Evolutionary conservation across 2,329 filamentous ascomycete species (phyloP).

Genomic region (Alternaria sp.): DNA sequence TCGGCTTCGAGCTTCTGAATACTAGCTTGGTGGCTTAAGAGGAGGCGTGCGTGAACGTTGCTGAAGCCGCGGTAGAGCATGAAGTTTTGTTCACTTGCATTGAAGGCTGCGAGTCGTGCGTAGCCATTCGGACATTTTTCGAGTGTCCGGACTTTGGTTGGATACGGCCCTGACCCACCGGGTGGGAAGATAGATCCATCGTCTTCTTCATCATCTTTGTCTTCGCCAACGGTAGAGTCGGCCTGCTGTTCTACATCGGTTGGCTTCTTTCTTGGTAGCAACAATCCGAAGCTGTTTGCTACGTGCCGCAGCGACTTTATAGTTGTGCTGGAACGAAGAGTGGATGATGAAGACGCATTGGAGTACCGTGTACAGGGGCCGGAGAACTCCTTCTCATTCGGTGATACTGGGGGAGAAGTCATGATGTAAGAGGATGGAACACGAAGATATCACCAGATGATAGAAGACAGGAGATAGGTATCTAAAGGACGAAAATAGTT

Average conservation of each 20-base stretch:
- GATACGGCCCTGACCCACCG: neutral
- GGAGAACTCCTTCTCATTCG: neutral
- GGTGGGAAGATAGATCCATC: neutral
- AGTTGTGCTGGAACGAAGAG: neutral
- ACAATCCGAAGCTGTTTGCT: neutral
- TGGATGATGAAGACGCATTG: neutral
- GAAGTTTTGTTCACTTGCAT: conserved; percentile 42
- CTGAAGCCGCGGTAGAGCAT: conserved; percentile 42
- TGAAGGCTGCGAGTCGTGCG: conserved; percentile 37
- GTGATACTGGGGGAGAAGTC: neutral
- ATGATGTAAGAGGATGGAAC: neutral
- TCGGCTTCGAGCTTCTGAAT: neutral
- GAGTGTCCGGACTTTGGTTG: conserved; percentile 16
- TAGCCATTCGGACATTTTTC: conserved; percentile 38
- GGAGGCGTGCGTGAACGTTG: conserved; percentile 39
- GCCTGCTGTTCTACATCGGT: neutral
- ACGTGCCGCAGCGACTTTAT: neutral
- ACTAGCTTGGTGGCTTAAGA: conserved; percentile 29
- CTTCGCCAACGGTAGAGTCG: neutral
- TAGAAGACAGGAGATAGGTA: neutral
- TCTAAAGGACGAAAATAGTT: neutral
- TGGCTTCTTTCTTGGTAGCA: neutral
- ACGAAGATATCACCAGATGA: neutral
- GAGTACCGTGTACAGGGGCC: neutral
- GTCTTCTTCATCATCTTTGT: neutral